Evolutionary conservation across 306 rosid species (phyloP), one percentile per base, ranked within the genome.

Genomic region (Vachellia pachyceras): DNA sequence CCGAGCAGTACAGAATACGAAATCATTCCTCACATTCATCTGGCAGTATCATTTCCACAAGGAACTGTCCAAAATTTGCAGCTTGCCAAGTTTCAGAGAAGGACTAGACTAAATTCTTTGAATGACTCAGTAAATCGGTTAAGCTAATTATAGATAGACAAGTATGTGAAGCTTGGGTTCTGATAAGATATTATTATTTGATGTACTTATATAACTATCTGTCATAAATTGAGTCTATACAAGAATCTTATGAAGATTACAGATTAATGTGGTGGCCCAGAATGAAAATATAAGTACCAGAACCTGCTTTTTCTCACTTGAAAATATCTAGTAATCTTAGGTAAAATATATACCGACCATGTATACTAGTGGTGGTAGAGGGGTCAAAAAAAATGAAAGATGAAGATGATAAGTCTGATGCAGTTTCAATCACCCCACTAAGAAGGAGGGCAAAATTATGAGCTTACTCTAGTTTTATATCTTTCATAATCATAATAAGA

Each of bases 321-420:
- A 64, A 15, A 49, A 63, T 82, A 44, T 40, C 66, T 49, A 40
- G 18, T n/a, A 25, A 4, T 49, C 45, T n/a, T 45, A 55, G 18
- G 77, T 55, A 25, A 44, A 55, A n/a, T n/a, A 55, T 42, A 54
- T 76, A 33, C 78, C 74, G 37, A 69, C 47, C 81, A 10, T 23
- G 10, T 15, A 44, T 29, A 3, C 5, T 37, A 61, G 33, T 58
- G 35, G 54, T 23, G 82, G 44, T 9, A 12, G 13, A 6, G 7
- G 23, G n/a, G 54, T 57, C 79, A n/a, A 18, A 12, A 54, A 33
- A 6, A 73, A 40, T 22, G 42, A 80, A 57, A 45, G 55, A 72
- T 79, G 57, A 18, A n/a, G n/a, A n/a, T n/a, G n/a, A n/a, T n/a
- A n/a, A n/a, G n/a, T n/a, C n/a, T 46, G 22, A 15, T 80, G 65